Evolutionary conservation across 2,329 filamentous ascomycete species (phyloP), one percentile per base, ranked within the genome.

Genomic region (Pseudopithomyces chartarum): DNA sequence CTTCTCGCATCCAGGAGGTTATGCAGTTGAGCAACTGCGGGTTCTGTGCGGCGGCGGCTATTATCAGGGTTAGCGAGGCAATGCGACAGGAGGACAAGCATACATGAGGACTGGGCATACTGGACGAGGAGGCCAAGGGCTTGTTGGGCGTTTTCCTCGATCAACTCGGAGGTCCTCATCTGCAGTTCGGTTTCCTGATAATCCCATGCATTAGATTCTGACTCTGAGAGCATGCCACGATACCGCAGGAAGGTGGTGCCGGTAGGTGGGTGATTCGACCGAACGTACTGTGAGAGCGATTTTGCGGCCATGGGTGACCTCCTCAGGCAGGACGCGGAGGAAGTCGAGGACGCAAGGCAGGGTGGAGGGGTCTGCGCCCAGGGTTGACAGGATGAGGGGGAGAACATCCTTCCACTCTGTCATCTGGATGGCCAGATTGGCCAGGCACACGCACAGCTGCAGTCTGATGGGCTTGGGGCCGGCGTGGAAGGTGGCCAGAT

Each of bases 271-370:
- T 68, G 66, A 61, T 51, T 77, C 76, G 76, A 82, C 82, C 89
- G 87, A 85, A 94, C 92, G 82, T 95, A 97, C 93, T 87, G 92
- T 93, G 81, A 99, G 85, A 84, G 92, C 97, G 85, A 99, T 97
- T 83, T 98, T 99, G 80, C 95, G 92, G 81, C 95, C 95, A 84
- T 99, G 94, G 68, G 91, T 98, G 73, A 99, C 95, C 85, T 99
- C 95, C 83, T 99, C 95, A 55, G 95, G 95, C 64, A 99, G 87
- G 70, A 99, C 93, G 77, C 92, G 92, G 64, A 99, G 84, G 78
- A 99, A 99, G 78, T 99, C 95, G 72, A 99, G 84, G 70, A 98
- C 90, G 76, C 90, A 95, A 63, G 92, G 87, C 69, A 95, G 87
- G 74, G 90, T 92, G 71, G 88, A 87, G 58, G 89, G 86, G 70